Base-by-base conservation (phyloP, 2,329 filamentous ascomycete genomes). In the Epichloe typhina region DNA sequence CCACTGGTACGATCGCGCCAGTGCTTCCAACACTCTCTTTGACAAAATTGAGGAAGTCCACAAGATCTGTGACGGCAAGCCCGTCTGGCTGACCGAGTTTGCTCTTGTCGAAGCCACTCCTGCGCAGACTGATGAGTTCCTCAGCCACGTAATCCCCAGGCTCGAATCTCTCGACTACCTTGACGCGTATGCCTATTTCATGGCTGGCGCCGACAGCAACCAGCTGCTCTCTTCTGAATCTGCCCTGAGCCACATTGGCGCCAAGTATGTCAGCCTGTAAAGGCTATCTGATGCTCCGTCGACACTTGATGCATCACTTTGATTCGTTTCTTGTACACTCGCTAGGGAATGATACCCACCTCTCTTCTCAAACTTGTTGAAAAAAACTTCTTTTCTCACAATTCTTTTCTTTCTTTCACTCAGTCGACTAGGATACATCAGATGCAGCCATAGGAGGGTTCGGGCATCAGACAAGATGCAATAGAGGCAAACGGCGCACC, bases 81-180 rank as follows among this genome's bases (percentile, higher is more conserved):
- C 72, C 44, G 65, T 85, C 63, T 83, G 76, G 76, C 67, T 84
- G 51, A 83, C 79, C 51, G 82, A 85, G 71, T 84, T 84, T 56
- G 80, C 74, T 23, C 73, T 77, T 49, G 61, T 66, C 36, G 74
- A 70, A 52, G 66, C 64, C 49, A 31, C 8, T 3, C 66, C 69
- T 40, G 66, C 70, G 6, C 62, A 72, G 55, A 64, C 72, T 54
- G 63, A 63, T 55, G 54, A 54, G 37, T 82, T 82, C 71, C 66
- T 84, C 52, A 51, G 64, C 53, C 62, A 66, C 5, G 69, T 77
- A 56, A 70, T 77, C 33, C 59, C 70, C 52, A 61, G 68, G 57
- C 68, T 80, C 7, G 76, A 80, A 54, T 63, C 58, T 56, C 72
- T 71, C 58, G 60, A 62, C 49, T 79, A 74, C 62, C 71, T 81